Conservation (phyloP, 2,329 filamentous ascomycete genomes). For the Zymoseptoria pseudotritici region DNA sequence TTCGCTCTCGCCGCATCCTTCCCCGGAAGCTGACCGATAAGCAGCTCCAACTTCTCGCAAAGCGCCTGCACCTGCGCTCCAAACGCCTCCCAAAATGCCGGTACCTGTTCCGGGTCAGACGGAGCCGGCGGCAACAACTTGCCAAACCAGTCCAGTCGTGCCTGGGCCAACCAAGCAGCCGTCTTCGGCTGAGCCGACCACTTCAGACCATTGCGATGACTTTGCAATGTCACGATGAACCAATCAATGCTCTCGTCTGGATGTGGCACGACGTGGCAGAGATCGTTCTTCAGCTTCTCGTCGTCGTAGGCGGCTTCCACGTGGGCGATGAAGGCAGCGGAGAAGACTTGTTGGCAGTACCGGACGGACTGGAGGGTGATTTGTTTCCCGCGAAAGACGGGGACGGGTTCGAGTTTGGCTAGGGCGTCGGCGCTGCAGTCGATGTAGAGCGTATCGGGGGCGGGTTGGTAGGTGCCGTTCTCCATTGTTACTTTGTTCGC, state of each 20-base stretch:
- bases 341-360: slow-evolving; percentile 18
- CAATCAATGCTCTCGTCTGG: slow-evolving; percentile 10
- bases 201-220: slow-evolving; percentile 3
- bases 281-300: slow-evolving; percentile 9
- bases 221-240: slow-evolving; percentile 2
- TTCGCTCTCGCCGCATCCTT: slow-evolving; percentile 5
- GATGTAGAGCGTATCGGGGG: slow-evolving; percentile 12
- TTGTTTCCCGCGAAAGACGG: slow-evolving; percentile 8
- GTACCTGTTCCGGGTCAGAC: slow-evolving; percentile 1
- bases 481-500: slow-evolving; percentile 6
- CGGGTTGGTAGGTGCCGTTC: slow-evolving; percentile 1
- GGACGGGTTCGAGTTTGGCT: slow-evolving; percentile 3
- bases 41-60: slow-evolving; percentile 3
- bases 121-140: slow-evolving; percentile 3
- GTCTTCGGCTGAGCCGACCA: slow-evolving; percentile 9
- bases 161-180: slow-evolving; percentile 4
- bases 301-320: slow-evolving; percentile 10
- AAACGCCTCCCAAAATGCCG: background rate
- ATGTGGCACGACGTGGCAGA: slow-evolving; percentile 9
- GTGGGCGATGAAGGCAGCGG: slow-evolving; percentile 17
- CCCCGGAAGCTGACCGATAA: slow-evolving; percentile 5
- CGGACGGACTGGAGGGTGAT: slow-evolving; percentile 16
- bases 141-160: slow-evolving; percentile 10
- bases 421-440: slow-evolving; percentile 14
- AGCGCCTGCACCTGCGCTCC: slow-evolving; percentile 1